A percentile compares a stretch with the other conserved stretches of the same genome.
Evolutionary conservation across 371 early-diverging fungal species (phyloP).

Genomic region (Mortierella sp.): DNA sequence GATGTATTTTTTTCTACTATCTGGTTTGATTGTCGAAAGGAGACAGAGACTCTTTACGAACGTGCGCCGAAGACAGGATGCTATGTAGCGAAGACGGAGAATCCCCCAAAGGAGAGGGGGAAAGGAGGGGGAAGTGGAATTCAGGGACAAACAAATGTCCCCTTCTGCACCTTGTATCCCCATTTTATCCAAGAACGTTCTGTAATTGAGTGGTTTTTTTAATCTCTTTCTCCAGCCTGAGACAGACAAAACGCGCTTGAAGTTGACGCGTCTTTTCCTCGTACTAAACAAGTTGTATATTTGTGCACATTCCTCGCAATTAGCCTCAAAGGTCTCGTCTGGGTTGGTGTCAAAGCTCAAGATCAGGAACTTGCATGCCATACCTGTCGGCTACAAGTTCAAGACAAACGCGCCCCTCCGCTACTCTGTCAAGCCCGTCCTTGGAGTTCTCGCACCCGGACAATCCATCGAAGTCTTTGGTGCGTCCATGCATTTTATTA

Average conservation of each 20-base stretch:
- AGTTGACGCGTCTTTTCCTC: neutral
- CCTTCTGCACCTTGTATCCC: neutral
- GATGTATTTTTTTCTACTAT: neutral
- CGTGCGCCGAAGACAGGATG: neutral
- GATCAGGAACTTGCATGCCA: conserved; percentile 58
- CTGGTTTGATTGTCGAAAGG: no score
- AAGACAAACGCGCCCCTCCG: conserved; percentile 74
- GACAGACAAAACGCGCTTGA: neutral
- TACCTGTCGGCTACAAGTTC: conserved; percentile 70
- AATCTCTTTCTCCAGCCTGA: neutral
- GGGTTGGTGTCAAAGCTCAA: conserved; percentile 57
- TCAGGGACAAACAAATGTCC: neutral
- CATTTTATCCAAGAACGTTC: neutral
- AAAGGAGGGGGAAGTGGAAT: neutral
- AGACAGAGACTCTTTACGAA: neutral
- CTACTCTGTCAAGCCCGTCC: conserved; percentile 71
- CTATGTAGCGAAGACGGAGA: neutral
- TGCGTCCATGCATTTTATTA: conserved; percentile 23
- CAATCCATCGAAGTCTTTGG: conserved; percentile 67
- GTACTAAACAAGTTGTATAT: no score
- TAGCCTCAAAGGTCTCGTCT: conserved; percentile 52
- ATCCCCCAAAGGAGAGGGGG: neutral
- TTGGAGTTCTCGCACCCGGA: conserved; percentile 63
- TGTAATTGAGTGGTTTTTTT: no score
- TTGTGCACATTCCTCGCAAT: no score